Evolutionary conservation across 1,139 yeast species (phyloP), one percentile per base, ranked within the genome.

Genomic region (Zygoascus meyerae): DNA sequence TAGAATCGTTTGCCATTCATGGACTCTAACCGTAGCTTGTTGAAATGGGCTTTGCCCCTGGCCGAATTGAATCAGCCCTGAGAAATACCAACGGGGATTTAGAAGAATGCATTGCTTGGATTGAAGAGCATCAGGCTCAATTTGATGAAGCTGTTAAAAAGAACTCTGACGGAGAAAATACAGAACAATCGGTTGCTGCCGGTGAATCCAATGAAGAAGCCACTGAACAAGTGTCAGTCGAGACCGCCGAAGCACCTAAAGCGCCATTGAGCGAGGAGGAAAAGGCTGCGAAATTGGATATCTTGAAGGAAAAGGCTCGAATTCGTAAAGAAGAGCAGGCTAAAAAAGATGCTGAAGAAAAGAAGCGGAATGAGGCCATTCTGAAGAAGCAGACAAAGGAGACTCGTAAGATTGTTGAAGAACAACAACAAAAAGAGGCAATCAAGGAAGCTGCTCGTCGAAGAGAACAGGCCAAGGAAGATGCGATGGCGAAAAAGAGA

Each of bases 41-140:
- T 34, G 66, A 62, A 21, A 65, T 65, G 68, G 70, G 70, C 32
- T 66, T 66, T 44, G 53, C 61, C 37, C 60, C 63, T 31, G 55
- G 54, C 34, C 52, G 61, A 29, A 63, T 63, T 39, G 68, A 65
- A 37, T 59, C 63, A 1, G 68, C 69, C 5, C 36, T 65, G 17
- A 50, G 57, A 18, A 57, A 61, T 47, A 58, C 64, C 2, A 40
- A 52, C 6, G 55, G 55, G n/a, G 42, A 56, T 1, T 44, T 66
- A 29, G 69, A 65, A 32, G 58, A 53, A 16, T 64, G 66, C 30
- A 55, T 66, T 40, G 59, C 55, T 36, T 66, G 70, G 70, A 54
- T 66, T 11, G 69, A 65, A 29, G 48, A 52, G 40, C 57, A 61
- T 44, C 65, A 63, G 42, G 42, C 45, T 2, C 41, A 40, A 30